phyloP scores from a whole-genome alignment of 352 stramenopile species.

The Paralagenidium karlingii region DNA sequence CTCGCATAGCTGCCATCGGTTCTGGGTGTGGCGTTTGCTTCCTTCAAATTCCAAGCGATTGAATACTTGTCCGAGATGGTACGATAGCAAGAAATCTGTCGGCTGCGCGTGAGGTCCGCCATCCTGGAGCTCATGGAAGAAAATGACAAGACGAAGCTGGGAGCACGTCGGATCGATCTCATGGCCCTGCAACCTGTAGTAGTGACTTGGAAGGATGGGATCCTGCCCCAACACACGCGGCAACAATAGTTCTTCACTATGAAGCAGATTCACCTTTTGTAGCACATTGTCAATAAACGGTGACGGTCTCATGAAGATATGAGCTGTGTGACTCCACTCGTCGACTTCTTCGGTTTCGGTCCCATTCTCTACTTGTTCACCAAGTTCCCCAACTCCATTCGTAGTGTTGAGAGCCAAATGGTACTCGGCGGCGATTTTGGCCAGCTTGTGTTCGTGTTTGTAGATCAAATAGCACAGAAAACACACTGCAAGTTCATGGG shows the following conservation, averaged over 20 bases:
- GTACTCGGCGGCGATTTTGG: constrained; percentile 28
- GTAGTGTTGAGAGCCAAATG: constrained; percentile 15
- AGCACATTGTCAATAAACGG: too few relatives aligned
- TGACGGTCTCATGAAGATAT: too few relatives aligned
- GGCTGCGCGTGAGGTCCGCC: constrained; percentile 29
- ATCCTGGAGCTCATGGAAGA: constrained; percentile 79
- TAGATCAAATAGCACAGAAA: constrained; percentile 67
- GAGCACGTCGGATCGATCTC: constrained; percentile 64
- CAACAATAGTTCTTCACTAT: too few relatives aligned
- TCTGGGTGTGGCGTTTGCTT: constrained; percentile 64
- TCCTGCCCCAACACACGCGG: too few relatives aligned
- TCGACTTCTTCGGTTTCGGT: too few relatives aligned
- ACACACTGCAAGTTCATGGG: constrained; percentile 46
- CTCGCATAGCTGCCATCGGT: constrained; percentile 76
- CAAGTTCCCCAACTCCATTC: too few relatives aligned
- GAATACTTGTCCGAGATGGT: constrained; percentile 56
- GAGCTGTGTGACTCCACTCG: too few relatives aligned
- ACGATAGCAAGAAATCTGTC: constrained; percentile 66
- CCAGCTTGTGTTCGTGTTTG: constrained; percentile 47
- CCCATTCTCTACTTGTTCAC: too few relatives aligned
- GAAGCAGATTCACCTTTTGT: too few relatives aligned
- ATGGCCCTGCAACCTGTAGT: constrained; percentile 9
- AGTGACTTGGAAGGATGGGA: too few relatives aligned
- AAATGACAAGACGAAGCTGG: constrained; percentile 56
- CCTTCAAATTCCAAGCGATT: constrained; percentile 49